Evolutionary conservation across 495 filamentous ascomycete species (phyloP).

Genomic region (Xylaria sp.): DNA sequence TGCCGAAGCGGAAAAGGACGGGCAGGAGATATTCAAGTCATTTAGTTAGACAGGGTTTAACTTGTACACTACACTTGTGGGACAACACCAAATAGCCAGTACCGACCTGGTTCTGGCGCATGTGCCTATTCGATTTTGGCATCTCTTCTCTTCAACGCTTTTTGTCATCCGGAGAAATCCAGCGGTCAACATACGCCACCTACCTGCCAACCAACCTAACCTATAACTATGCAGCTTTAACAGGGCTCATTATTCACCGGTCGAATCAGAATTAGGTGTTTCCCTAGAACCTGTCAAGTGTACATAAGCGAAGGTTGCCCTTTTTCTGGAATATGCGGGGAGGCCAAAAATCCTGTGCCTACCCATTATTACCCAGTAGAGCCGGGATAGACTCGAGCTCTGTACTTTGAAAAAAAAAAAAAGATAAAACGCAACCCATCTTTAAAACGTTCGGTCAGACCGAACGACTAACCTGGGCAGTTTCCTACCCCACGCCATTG

Average conservation of each 20-base stretch:
- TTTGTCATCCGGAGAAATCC: slow-evolving; percentile 1
- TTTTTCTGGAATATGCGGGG: neutral
- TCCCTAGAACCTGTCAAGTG: neutral
- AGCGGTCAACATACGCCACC: neutral
- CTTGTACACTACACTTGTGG: neutral
- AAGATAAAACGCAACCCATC: neutral
- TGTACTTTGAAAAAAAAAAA: neutral
- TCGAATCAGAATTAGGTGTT: neutral
- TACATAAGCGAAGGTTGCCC: neutral
- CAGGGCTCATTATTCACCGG: neutral
- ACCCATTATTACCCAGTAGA: neutral
- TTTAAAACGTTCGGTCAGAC: slow-evolving; percentile 1
- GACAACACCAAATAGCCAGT: neutral
- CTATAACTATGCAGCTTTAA: neutral
- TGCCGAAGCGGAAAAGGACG: neutral
- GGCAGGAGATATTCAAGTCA: neutral
- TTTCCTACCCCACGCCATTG: slow-evolving; percentile 1
- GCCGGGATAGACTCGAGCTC: neutral
- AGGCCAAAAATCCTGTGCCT: neutral
- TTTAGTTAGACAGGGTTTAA: neutral
- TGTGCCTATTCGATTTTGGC: neutral
- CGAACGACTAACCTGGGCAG: neutral
- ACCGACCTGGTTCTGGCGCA: neutral
- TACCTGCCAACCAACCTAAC: neutral
- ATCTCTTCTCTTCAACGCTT: neutral